These are phyloP conservation scores for Penicillium vulpinum DNA, from an alignment of 2,329 filamentous ascomycete genomes.

Conservation along the genomic window DNA sequence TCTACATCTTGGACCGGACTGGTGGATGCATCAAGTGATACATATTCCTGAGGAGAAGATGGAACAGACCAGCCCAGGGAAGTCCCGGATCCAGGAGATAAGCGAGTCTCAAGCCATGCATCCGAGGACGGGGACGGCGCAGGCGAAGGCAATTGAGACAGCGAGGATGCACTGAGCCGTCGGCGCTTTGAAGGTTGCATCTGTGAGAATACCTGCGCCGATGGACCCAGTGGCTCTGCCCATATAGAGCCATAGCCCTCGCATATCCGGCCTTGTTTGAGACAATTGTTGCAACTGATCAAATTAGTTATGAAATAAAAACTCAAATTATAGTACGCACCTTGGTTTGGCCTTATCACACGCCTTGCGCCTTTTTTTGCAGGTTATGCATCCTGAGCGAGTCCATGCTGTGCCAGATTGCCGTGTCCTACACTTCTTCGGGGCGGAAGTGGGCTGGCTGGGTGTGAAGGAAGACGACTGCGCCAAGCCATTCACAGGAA, in stretches of 20 bases:
- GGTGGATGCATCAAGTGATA: neutral
- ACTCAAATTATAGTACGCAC: constrained; percentile 16
- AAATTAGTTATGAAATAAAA: neutral
- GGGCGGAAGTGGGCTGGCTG: constrained; percentile 3
- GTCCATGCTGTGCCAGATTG: constrained; percentile 36
- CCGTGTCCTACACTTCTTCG: constrained; percentile 28
- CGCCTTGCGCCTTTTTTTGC: constrained; percentile 40
- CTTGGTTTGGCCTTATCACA: constrained; percentile 42
- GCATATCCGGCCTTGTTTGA: constrained; percentile 36
- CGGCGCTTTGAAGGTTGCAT: constrained; percentile 21
- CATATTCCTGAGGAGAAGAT: constrained; percentile 5
- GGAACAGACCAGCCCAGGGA: constrained; percentile 5
- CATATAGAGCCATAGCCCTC: constrained; percentile 42
- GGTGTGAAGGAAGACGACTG: constrained; percentile 2
- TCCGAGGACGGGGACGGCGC: constrained; percentile 15
- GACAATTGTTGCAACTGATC: constrained; percentile 30
- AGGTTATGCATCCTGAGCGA: constrained; percentile 43
- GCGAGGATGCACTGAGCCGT: constrained; percentile 20
- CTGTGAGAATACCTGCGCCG: constrained; percentile 31
- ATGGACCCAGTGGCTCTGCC: constrained; percentile 37
- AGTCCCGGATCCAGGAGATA: constrained; percentile 11
- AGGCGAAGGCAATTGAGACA: constrained; percentile 13
- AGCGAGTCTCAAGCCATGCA: constrained; percentile 9
- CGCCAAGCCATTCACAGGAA: constrained; percentile 12
- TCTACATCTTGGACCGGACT: neutral